Evolutionary conservation across 2,329 filamentous ascomycete species (phyloP), one percentile per base, ranked within the genome.

Genomic region (Pyricularia sp.): DNA sequence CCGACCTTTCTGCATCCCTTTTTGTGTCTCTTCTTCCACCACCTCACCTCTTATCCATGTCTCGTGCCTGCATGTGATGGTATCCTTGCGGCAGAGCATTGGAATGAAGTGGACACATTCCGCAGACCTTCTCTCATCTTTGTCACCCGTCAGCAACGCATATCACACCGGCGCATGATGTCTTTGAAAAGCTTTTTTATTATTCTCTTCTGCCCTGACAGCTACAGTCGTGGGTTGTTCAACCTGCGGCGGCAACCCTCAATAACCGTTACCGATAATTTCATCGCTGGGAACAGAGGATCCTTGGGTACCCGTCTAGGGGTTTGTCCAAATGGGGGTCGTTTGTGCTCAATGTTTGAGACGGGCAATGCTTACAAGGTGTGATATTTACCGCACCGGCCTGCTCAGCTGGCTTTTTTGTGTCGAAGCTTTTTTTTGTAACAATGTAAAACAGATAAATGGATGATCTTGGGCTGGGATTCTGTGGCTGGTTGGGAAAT

Each of bases 381-480:
- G 42, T n/a, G 20, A 20, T 50, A 42, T 42, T 28, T 14, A 9
- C 11, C 25, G 59, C 59, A 63, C 25, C 59, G 11, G 58, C 12
- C 14, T 17, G 20, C 59, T 28, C 59, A 28, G 2, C 59, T 63
- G 26, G 26, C 59, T 63, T 23, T 61, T 61, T 25, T 17, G 59
- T 28, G 59, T 26, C 25, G 59, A 63, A 28, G 59, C 59, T 30
- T 63, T 63, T 25, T 25, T 63, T 63, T 63, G 59, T 63, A 63
- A 63, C 59, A 63, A 63, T 63, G 59, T 63, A 63, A 63, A 63
- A 63, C 59, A 63, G 59, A 63, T 63, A 63, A 63, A 63, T 28
- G 59, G 59, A 63, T 63, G 59, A 63, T 63, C 59, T 63, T 28
- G 59, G 42, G 59, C 59, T 63, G 59, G 59, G 59, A 63, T 63